These are phyloP conservation scores for Chamaecyparis obtusa DNA, from an alignment of 75 land plant species.

Conservation along the genomic window DNA sequence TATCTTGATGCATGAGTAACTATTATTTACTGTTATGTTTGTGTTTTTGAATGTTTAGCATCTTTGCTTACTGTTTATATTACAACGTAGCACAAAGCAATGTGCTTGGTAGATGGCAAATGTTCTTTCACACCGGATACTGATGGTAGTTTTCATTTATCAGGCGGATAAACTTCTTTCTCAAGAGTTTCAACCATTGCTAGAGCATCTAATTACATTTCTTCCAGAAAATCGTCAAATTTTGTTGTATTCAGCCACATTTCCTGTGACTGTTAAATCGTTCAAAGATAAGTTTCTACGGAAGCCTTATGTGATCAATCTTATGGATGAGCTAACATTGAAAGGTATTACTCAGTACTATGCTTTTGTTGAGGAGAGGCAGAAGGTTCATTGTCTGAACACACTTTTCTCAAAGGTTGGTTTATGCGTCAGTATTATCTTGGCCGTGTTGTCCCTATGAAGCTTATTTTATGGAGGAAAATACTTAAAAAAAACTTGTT, in stretches of 20 bases:
- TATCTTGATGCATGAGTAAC: neutral
- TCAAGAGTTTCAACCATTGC: constrained; percentile 34
- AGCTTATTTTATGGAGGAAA: neutral
- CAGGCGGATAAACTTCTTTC: constrained; percentile 51
- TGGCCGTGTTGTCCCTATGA: neutral
- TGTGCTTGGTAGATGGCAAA: neutral
- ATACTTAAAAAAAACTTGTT: neutral
- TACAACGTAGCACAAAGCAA: neutral
- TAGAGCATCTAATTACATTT: constrained; percentile 20
- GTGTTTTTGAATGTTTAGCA: neutral
- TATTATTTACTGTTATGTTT: neutral
- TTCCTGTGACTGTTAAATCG: constrained; percentile 41
- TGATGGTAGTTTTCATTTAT: neutral
- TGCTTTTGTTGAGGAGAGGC: constrained; percentile 44
- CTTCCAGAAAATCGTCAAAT: constrained; percentile 36
- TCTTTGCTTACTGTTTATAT: neutral
- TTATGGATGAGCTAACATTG: constrained; percentile 38
- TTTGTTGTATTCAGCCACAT: constrained; percentile 38
- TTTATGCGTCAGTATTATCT: neutral
- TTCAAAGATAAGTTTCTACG: constrained; percentile 35
- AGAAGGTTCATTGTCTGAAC: constrained; percentile 37
- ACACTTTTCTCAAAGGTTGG: constrained; percentile 37
- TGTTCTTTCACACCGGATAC: neutral
- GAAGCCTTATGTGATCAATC: constrained; percentile 41
- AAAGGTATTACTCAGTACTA: constrained; percentile 44